Conservation (phyloP, 305 asterid species). For the Ilex paraguariensis region DNA sequence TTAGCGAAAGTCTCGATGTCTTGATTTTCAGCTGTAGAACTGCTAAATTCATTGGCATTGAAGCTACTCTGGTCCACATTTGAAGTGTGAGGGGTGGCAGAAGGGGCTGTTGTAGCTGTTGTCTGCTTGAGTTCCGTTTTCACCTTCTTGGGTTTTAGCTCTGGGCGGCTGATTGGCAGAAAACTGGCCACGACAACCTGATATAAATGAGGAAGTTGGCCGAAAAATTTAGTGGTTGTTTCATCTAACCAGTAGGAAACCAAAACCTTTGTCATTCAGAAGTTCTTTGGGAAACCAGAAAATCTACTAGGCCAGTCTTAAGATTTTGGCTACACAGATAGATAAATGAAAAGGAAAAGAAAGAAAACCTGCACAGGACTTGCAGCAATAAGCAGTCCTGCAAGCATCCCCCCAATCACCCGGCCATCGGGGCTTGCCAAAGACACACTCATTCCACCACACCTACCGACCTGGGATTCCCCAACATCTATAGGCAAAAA, state of each 20-base stretch:
- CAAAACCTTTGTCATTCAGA: too few relatives aligned
- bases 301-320: too few relatives aligned
- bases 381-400: slow-evolving; percentile 71
- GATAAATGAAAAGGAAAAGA: neutral
- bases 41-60: slow-evolving; percentile 27
- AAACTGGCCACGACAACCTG: slow-evolving; percentile 84
- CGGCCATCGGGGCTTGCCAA: slow-evolving; percentile 84
- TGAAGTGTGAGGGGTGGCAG: slow-evolving; percentile 25
- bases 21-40: slow-evolving; percentile 19
- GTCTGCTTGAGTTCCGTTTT: slow-evolving; percentile 24
- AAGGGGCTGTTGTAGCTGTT: slow-evolving; percentile 22
- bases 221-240: too few relatives aligned
- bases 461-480: slow-evolving; percentile 43
- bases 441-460: slow-evolving; percentile 66
- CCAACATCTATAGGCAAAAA: slow-evolving; percentile 58
- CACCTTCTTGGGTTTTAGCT: slow-evolving; percentile 61
- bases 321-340: neutral
- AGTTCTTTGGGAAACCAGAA: too few relatives aligned
- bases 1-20: slow-evolving; percentile 14
- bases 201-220: neutral
- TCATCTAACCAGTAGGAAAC: too few relatives aligned
- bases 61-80: slow-evolving; percentile 30
- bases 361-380: slow-evolving; percentile 54
- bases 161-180: slow-evolving; percentile 47
- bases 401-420: slow-evolving; percentile 69